Percentiles rank a stretch among this genome's conserved stretches.
Conservation (phyloP, 768 basidiomycete genomes). For the Mycena sanguinolenta region DNA sequence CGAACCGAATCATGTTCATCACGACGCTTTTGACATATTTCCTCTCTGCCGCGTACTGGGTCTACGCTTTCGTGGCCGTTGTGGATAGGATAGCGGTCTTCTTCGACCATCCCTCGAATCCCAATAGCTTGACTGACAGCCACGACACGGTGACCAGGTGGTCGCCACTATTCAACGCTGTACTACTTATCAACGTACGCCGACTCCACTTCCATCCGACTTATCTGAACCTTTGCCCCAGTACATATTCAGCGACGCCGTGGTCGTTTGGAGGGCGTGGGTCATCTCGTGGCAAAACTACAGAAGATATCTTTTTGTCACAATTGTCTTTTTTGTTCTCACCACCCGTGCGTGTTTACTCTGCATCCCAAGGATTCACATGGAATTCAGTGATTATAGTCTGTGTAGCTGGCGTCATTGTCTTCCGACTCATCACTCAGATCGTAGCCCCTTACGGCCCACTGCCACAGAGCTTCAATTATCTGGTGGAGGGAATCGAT, state of each 20-base stretch:
- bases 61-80: too few species aligned
- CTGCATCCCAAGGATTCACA: neutral
- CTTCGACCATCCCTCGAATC: too few species aligned
- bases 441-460: neutral
- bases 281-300: constrained; percentile 14
- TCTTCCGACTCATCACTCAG: neutral
- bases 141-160: too few species aligned
- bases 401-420: neutral
- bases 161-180: constrained; percentile 9
- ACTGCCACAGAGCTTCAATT: neutral
- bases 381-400: neutral
- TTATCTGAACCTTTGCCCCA: neutral
- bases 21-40: too few species aligned
- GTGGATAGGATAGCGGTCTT: too few species aligned
- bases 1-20: too few species aligned
- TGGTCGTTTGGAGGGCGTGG: constrained; percentile 36
- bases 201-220: too few species aligned
- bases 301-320: constrained; percentile 9
- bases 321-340: constrained; percentile 17
- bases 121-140: too few species aligned
- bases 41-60: too few species aligned
- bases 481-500: neutral
- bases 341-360: constrained; percentile 12
- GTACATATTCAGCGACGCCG: constrained; percentile 21
- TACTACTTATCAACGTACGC: too few species aligned